Percentiles rank a stretch among this genome's conserved stretches.
Conservation (phyloP, 371 early-diverging fungal genomes). For the Umbelopsis sp. region DNA sequence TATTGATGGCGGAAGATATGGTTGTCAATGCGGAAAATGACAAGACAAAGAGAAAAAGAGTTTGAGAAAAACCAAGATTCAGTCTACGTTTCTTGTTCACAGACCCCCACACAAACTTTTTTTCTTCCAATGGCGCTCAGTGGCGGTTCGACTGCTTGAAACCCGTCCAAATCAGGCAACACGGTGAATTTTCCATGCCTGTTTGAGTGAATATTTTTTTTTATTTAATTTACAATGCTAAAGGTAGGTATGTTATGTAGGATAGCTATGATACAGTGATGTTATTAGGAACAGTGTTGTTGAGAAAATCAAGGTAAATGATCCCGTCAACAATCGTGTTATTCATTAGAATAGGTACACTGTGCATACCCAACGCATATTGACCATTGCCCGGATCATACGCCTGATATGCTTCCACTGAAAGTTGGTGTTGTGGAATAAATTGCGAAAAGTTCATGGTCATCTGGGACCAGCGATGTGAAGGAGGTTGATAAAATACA, state of each 20-base stretch:
- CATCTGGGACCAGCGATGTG: not conserved
- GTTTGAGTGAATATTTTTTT: too few relatives aligned
- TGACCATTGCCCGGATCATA: not conserved
- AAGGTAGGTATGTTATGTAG: not conserved
- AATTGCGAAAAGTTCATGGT: not conserved
- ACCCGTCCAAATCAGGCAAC: not conserved
- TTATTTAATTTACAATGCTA: conserved; percentile 2
- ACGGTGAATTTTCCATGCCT: not conserved
- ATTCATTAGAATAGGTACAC: conserved; percentile 1
- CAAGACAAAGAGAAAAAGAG: not conserved
- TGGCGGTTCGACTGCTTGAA: not conserved
- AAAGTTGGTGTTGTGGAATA: not conserved
- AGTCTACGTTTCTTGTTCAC: not conserved
- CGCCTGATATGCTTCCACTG: not conserved
- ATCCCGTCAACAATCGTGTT: not conserved
- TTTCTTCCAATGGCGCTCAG: conserved; percentile 6
- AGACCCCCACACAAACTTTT: conserved; percentile 3
- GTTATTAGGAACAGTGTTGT: not conserved
- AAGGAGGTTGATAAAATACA: conserved; percentile 5
- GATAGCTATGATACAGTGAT: not conserved
- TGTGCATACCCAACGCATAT: conserved; percentile 11
- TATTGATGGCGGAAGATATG: conserved; percentile 7
- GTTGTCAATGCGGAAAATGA: not conserved
- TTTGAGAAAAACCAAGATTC: not conserved
- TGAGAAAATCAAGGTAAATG: not conserved